Percentiles rank a stretch among this genome's conserved stretches.
These are phyloP conservation scores for Populus tomentosa DNA, from an alignment of 441 rosid species.

Conservation along the genomic window DNA sequence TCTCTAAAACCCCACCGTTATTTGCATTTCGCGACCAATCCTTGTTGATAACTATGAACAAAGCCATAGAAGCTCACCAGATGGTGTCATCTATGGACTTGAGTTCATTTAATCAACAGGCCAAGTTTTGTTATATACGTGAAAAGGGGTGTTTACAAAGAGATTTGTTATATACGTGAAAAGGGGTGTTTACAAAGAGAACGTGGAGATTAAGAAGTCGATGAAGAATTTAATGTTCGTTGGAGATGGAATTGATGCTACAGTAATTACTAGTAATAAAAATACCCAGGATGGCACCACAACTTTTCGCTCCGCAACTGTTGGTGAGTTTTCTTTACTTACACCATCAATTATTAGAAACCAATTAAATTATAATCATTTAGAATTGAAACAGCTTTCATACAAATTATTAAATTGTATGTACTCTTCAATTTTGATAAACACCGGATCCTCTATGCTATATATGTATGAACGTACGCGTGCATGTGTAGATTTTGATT, in stretches of 20 bases:
- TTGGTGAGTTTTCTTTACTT: slow-evolving; percentile 42
- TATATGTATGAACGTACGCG: no score
- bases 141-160: slow-evolving; percentile 63
- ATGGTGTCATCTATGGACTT: slow-evolving; percentile 38
- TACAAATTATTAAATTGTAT: no score
- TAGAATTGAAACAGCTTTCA: background rate
- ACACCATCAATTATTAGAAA: background rate
- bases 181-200: slow-evolving; percentile 65
- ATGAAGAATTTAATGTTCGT: slow-evolving; percentile 80
- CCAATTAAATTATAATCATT: no score
- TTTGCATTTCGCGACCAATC: slow-evolving; percentile 39
- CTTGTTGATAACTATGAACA: slow-evolving; percentile 41
- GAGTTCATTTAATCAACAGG: slow-evolving; percentile 33
- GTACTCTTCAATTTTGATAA: no score
- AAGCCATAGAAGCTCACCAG: slow-evolving; percentile 45
- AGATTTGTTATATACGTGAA: slow-evolving; percentile 69
- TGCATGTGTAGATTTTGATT: background rate
- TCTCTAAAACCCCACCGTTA: slow-evolving; percentile 18
- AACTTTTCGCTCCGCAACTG: slow-evolving; percentile 75
- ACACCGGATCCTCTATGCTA: no score
- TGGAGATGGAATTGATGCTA: slow-evolving; percentile 77
- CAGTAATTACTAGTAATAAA: slow-evolving; percentile 62
- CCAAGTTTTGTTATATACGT: slow-evolving; percentile 59
- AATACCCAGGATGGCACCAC: slow-evolving; percentile 68
- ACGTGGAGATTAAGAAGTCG: slow-evolving; percentile 78